Percentiles rank a stretch among this genome's conserved stretches.
phyloP scores from a whole-genome alignment of 176 grass and related monocot species.

The Calamus simplicifolius region DNA sequence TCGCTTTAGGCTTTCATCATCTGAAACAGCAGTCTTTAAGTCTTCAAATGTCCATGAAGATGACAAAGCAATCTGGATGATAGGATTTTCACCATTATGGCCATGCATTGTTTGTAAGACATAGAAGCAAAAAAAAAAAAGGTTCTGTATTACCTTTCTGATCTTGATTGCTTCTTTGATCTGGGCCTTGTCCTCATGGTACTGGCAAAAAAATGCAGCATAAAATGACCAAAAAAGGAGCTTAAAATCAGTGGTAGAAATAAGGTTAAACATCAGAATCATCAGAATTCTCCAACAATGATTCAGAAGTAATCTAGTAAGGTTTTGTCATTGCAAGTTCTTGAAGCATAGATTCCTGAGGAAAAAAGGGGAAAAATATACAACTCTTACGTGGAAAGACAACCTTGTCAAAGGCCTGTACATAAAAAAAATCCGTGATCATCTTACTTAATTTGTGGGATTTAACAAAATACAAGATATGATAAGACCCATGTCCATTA shows the following conservation, averaged over 20 bases:
- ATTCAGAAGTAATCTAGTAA: too few species aligned
- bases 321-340: too few species aligned
- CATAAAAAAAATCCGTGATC: too few species aligned
- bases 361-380: too few species aligned
- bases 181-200: constrained; percentile 46
- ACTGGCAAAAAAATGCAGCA: constrained; percentile 24
- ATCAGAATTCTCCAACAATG: too few species aligned
- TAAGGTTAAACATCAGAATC: too few species aligned
- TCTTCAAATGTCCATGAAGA: constrained; percentile 57
- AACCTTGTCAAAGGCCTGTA: too few species aligned
- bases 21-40: constrained; percentile 55
- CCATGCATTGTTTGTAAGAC: background rate
- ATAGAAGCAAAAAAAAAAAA: background rate
- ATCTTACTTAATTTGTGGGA: too few species aligned
- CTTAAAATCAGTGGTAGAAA: background rate
- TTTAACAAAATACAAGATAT: too few species aligned
- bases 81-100: background rate
- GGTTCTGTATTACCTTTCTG: constrained; percentile 30
- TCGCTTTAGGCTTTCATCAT: constrained; percentile 50
- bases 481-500: too few species aligned
- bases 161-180: constrained; percentile 56
- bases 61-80: constrained; percentile 59
- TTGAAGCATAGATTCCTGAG: too few species aligned
- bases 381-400: too few species aligned
- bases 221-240: constrained; percentile 6